These are phyloP conservation scores for Trypanosoma caninum DNA, from an alignment of 208 protist genomes.

Conservation along the genomic window DNA sequence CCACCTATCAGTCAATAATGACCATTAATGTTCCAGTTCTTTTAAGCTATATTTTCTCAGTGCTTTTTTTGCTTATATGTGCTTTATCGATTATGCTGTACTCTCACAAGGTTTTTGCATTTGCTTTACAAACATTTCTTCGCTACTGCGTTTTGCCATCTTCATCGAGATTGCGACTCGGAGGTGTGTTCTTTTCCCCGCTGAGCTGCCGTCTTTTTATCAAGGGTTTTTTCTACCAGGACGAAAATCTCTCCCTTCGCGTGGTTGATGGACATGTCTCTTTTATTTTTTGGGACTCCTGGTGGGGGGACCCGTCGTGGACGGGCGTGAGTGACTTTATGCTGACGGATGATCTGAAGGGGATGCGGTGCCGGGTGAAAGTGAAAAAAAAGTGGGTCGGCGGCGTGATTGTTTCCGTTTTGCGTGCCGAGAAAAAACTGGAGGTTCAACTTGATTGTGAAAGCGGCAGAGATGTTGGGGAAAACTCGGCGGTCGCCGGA, in stretches of 20 bases:
- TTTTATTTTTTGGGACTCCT: slow-evolving; percentile 72
- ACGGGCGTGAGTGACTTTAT: slow-evolving; percentile 71
- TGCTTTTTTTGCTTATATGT: slow-evolving; percentile 62
- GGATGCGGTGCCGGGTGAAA: slow-evolving; percentile 57
- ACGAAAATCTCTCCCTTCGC: slow-evolving; percentile 79
- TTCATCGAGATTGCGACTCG: slow-evolving; percentile 45
- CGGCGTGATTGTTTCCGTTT: slow-evolving; percentile 67
- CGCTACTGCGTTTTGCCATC: slow-evolving; percentile 62
- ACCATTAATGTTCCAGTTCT: too few relatives aligned
- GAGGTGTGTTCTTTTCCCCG: slow-evolving; percentile 53
- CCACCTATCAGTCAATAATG: too few relatives aligned
- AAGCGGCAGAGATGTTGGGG: slow-evolving; percentile 19
- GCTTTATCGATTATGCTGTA: slow-evolving; percentile 70
- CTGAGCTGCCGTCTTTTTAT: slow-evolving; percentile 74
- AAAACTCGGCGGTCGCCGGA: neutral
- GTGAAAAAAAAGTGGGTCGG: slow-evolving; percentile 47
- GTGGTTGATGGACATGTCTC: slow-evolving; percentile 84
- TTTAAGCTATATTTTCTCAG: too few relatives aligned
- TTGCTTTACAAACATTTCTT: slow-evolving; percentile 45
- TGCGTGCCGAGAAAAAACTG: slow-evolving; percentile 48
- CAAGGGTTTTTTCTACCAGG: slow-evolving; percentile 64
- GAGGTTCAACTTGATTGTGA: slow-evolving; percentile 61
- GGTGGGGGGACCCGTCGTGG: slow-evolving; percentile 51
- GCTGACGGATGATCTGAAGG: slow-evolving; percentile 61
- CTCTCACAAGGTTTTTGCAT: slow-evolving; percentile 37